Base-by-base conservation (phyloP, 768 basidiomycete species). In the Pleurotus giganteus region DNA sequence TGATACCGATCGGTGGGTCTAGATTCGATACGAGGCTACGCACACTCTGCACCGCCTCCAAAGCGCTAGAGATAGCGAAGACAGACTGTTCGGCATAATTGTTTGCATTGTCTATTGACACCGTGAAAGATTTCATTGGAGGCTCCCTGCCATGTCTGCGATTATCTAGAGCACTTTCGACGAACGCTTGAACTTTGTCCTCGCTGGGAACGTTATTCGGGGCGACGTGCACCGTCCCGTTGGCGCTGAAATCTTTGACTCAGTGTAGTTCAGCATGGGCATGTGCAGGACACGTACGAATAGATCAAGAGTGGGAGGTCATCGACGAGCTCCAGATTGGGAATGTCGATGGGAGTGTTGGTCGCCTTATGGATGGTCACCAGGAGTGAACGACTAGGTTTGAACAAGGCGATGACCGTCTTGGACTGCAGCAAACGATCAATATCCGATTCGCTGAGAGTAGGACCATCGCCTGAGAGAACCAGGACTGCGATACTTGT, bases 201-300 rank as follows among this genome's bases (percentile, higher is more conserved):
- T 47, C 31, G 46, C 28, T 47, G 12, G 28, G 24, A n/a, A n/a
- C 23, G n/a, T 47, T 47, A 13, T 47, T 47, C 26, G 46, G 46
- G 26, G 46, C 46, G n/a, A 47, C 13, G 5, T 47, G 46, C 15
- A 47, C 27, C 6, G 23, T 9, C 15, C 31, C 46, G 23, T 47
- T 47, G 7, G 23, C 46, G 11, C 46, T 47, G n/a, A n/a, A n/a
- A n/a, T n/a, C n/a, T 13, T 15, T 12, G 5, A 15, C 24, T 47
- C 13, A 47, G 46, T n/a, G n/a, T 12, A 27, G 8, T 6, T 1
- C n/a, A 6, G 9, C 13, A 27, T 7, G 46, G 5, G 27, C 1
- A 47, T 11, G 7, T 12, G 23, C 6, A n/a, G 3, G 11, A 15
- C n/a, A 28, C 46, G 9, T 13, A 47, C 46, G n/a, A 15, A 32